Evolutionary conservation across 2,329 filamentous ascomycete species (phyloP).

Genomic region (Colletotrichum falcatum): DNA sequence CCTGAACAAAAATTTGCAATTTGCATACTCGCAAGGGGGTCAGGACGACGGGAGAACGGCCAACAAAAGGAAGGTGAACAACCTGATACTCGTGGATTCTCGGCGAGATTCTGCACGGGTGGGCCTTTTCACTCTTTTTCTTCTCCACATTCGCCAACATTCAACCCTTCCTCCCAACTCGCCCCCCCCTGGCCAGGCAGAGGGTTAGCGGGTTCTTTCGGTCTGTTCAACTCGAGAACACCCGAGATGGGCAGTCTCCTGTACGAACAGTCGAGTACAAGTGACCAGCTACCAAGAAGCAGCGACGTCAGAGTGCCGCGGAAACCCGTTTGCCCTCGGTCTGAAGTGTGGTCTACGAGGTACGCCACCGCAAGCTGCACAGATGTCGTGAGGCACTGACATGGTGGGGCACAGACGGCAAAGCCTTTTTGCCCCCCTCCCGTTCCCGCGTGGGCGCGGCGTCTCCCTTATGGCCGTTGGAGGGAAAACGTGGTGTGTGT

Average conservation of each 20-base stretch:
- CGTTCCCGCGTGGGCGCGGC: constrained; percentile 9
- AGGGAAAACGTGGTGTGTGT: constrained; percentile 4
- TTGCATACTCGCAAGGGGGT: background rate
- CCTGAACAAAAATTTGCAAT: constrained; percentile 8
- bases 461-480: constrained; percentile 9
- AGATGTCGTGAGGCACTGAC: constrained; percentile 2
- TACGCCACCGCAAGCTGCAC: constrained; percentile 1
- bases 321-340: background rate
- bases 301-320: background rate
- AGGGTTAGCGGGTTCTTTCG: background rate
- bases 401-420: background rate
- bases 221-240: constrained; percentile 7
- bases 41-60: background rate
- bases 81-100: background rate
- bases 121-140: constrained; percentile 13
- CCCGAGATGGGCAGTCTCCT: background rate
- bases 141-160: background rate
- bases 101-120: constrained; percentile 19
- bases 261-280: background rate
- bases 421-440: background rate
- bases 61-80: background rate
- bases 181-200: background rate
- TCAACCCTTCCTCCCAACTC: background rate
- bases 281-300: background rate
- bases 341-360: background rate